Base-by-base conservation (phyloP, 495 filamentous ascomycete species). In the Lophium mytilinum region DNA sequence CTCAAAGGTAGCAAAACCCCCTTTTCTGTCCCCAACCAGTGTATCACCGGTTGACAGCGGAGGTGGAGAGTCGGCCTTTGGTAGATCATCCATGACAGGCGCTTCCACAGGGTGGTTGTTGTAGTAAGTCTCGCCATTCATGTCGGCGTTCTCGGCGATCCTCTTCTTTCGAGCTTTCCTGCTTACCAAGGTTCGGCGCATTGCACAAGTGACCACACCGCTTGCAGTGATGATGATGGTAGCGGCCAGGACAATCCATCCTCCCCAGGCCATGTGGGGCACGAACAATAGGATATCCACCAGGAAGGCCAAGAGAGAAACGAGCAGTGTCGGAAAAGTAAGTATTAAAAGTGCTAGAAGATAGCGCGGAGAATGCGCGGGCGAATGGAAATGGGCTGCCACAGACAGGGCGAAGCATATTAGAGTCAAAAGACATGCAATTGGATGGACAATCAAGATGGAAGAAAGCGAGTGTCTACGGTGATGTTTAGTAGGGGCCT, bases 201-300 rank as follows among this genome's bases (percentile, higher is more conserved):
- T 97, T n/a, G 90, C 90, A 67, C 93, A 98, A 9, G 88, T 91
- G 50, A 96, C 83, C 48, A 98, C 81, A 30, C 86, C 85, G 69
- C 86, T 89, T 6, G 88, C 75, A 46, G 89, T 83, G 43, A 94
- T 87, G 43, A 97, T 73, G 55, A 97, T 88, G 15, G 90, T 93
- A 18, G 93, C 88, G 15, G 83, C 93, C 30, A 98, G 78, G 14
- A 97, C 93, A 57, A 98, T 82, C 81, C 91, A 98, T 57, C 91
- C 91, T 60, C 89, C 93, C 90, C 91, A 97, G 65, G 83, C 78
- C 70, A 96, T 69, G 72, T 97, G 93, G 36, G 93, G 93, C 21
- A 96, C 87, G 67, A 98, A 98, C 15, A 98, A 80, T 36, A 98
- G 72, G n/a, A 98, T 88, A 70, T 98, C 93, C 57, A 96, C 83